Conservation (phyloP, 768 basidiomycete species). For the Mycena alexandri region DNA sequence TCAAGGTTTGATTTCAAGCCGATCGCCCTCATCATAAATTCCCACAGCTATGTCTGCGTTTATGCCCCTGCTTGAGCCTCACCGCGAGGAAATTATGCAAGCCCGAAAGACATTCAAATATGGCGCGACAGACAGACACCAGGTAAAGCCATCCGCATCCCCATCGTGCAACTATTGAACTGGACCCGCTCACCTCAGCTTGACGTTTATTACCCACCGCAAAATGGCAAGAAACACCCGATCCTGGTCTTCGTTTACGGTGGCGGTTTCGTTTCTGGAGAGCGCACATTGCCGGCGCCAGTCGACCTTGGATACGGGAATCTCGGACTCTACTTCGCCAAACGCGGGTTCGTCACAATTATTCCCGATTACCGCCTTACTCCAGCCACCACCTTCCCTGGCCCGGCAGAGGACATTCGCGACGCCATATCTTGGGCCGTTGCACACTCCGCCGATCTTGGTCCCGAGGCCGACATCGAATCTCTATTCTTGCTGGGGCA, state of each 20-base stretch:
- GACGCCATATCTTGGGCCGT: neutral
- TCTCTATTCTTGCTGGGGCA: neutral
- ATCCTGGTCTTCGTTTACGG: neutral
- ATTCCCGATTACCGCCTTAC: neutral
- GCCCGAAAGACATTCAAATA: slow-evolving; percentile 69
- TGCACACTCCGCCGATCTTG: neutral
- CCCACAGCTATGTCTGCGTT: slow-evolving; percentile 62
- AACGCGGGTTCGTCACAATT: neutral
- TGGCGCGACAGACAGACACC: slow-evolving; percentile 63
- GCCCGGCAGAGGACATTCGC: neutral
- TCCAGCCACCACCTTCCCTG: neutral
- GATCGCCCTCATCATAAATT: neutral
- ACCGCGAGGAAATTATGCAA: slow-evolving; percentile 58
- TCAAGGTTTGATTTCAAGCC: too few relatives aligned
- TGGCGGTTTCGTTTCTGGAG: neutral
- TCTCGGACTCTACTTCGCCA: neutral
- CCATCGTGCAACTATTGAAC: neutral
- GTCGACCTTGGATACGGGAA: neutral
- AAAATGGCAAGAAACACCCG: neutral
- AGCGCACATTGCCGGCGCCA: neutral
- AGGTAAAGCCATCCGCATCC: slow-evolving; percentile 48
- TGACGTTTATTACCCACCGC: neutral
- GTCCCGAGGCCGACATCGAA: neutral
- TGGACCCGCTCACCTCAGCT: neutral
- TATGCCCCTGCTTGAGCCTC: slow-evolving; percentile 62